A percentile compares a stretch with the other conserved stretches of the same genome.
phyloP scores from a whole-genome alignment of 768 basidiomycete genomes.

The Boletus pseudo-olivaceus region DNA sequence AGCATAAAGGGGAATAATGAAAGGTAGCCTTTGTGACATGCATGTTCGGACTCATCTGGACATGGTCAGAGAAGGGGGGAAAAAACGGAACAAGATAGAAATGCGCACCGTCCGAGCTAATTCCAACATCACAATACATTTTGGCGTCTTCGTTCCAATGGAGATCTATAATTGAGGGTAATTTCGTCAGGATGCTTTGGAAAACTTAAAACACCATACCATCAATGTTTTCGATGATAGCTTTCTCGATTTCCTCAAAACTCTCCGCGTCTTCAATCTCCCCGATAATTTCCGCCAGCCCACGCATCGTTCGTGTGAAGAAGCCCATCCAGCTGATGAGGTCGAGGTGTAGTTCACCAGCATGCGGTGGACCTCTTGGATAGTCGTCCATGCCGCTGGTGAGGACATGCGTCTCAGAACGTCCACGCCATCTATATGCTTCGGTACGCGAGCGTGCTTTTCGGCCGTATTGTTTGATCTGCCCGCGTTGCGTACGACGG shows the following conservation, averaged over 20 bases:
- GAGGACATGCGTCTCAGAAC: conserved; percentile 80
- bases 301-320: conserved; percentile 90
- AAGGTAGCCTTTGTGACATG: conserved; percentile 90
- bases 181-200: neutral
- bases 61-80: neutral
- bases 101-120: conserved; percentile 74
- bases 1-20: conserved; percentile 93
- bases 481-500: conserved; percentile 87
- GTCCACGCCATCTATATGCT: conserved; percentile 92
- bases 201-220: conserved; percentile 41
- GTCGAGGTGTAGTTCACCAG: conserved; percentile 91
- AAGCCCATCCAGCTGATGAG: conserved; percentile 96
- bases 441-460: conserved; percentile 83
- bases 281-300: conserved; percentile 82
- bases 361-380: conserved; percentile 83
- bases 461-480: conserved; percentile 87
- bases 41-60: conserved; percentile 85
- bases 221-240: conserved; percentile 81
- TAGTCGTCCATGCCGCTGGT: conserved; percentile 98
- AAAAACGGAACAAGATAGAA: neutral
- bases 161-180: conserved; percentile 51
- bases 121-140: conserved; percentile 91
- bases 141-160: conserved; percentile 88
- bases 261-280: conserved; percentile 80
- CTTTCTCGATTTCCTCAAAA: conserved; percentile 73